Percentiles rank a stretch among this genome's conserved stretches.
These are phyloP conservation scores for Pythium myriotylum DNA, from an alignment of 352 stramenopile species.

Conservation along the genomic window DNA sequence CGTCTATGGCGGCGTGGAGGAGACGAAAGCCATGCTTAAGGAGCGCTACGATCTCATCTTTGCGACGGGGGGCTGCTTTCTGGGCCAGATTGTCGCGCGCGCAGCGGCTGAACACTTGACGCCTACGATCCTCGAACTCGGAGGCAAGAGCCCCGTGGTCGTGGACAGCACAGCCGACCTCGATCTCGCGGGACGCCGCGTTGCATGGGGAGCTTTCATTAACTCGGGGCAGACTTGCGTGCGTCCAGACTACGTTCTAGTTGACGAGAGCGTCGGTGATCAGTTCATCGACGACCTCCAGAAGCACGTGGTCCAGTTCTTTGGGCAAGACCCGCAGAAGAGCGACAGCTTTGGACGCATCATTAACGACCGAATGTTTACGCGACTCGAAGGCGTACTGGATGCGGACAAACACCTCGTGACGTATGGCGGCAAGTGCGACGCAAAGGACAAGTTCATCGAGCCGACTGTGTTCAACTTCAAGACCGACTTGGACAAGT, in stretches of 20 bases:
- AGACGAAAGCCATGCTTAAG: slow-evolving; percentile 76
- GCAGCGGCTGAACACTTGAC: slow-evolving; percentile 93
- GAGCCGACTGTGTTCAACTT: slow-evolving; percentile 89
- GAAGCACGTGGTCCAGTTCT: slow-evolving; percentile 47
- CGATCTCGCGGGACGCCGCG: slow-evolving; percentile 63
- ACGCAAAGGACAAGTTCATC: slow-evolving; percentile 81
- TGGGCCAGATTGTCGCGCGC: slow-evolving; percentile 91
- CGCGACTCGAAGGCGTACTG: slow-evolving; percentile 40
- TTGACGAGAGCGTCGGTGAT: slow-evolving; percentile 82
- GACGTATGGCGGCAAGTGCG: slow-evolving; percentile 52
- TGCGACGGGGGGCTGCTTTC: slow-evolving; percentile 64
- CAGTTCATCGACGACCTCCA: slow-evolving; percentile 47
- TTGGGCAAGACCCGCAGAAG: slow-evolving; percentile 48
- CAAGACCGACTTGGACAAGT: slow-evolving; percentile 52
- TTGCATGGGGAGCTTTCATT: slow-evolving; percentile 84
- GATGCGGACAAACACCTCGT: slow-evolving; percentile 46
- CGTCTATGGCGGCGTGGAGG: slow-evolving; percentile 81
- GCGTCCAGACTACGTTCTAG: slow-evolving; percentile 92
- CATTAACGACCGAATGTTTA: slow-evolving; percentile 71
- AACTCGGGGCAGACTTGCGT: slow-evolving; percentile 96
- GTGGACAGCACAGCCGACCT: slow-evolving; percentile 67
- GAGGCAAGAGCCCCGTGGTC: slow-evolving; percentile 92
- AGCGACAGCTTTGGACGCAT: slow-evolving; percentile 62
- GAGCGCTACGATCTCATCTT: slow-evolving; percentile 88
- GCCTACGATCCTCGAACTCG: slow-evolving; percentile 93